Evolutionary conservation across 805 yeast genomes (phyloP).

Genomic region (Barnettozyma sucrosica): DNA sequence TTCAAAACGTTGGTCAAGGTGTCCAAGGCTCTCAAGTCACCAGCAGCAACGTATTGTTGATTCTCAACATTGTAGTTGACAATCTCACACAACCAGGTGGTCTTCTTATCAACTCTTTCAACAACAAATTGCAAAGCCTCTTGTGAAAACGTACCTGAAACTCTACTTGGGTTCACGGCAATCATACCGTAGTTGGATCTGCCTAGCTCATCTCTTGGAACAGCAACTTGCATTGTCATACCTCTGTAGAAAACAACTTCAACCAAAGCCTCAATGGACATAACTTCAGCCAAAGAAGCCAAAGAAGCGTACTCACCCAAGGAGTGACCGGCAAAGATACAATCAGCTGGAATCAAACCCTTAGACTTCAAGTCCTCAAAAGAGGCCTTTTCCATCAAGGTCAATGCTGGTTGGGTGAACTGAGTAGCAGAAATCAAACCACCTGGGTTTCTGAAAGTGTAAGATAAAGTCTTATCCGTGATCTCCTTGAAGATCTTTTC

Average conservation of each 20-base stretch:
- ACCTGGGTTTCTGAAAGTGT: constrained; percentile 85
- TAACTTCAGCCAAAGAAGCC: constrained; percentile 94
- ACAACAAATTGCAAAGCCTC: constrained; percentile 93
- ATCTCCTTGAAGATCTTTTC: constrained; percentile 96
- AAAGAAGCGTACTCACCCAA: constrained; percentile 98
- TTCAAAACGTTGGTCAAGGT: constrained; percentile 89
- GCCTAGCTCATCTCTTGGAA: constrained; percentile 91
- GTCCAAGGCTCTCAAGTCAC: constrained; percentile 94
- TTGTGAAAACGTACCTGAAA: constrained; percentile 82
- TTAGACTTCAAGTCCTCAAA: constrained; percentile 95
- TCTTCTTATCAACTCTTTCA: constrained; percentile 74
- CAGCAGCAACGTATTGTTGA: constrained; percentile 98
- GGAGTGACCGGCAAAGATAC: constrained; percentile 98
- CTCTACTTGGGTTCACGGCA: constrained; percentile 96
- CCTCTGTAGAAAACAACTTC: constrained; percentile 99
- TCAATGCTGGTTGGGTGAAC: constrained; percentile 98
- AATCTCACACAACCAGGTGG: constrained; percentile 93
- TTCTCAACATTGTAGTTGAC: constrained; percentile 98
- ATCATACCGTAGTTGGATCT: constrained; percentile 99
- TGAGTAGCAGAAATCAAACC: constrained; percentile 97
- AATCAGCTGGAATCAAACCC: constrained; percentile 90
- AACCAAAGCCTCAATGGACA: constrained; percentile 96
- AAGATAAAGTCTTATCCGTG: constrained; percentile 72
- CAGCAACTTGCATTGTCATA: constrained; percentile 99
- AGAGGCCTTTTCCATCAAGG: constrained; percentile 98